A percentile compares a stretch with the other conserved stretches of the same genome.
Evolutionary conservation across 2,329 filamentous ascomycete genomes (phyloP).

Genomic region (Botryotinia narcissicola): DNA sequence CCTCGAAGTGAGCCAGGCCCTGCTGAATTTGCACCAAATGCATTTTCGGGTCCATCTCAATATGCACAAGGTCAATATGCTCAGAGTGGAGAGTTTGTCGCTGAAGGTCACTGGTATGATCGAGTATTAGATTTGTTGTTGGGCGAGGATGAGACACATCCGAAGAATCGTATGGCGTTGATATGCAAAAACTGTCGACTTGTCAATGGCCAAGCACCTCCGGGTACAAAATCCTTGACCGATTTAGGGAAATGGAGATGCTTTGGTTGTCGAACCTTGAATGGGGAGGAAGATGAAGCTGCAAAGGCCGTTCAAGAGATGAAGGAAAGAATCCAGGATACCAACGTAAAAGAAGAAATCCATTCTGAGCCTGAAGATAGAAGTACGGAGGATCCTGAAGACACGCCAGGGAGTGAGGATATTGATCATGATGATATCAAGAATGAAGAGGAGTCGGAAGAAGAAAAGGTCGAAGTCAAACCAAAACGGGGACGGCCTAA

Average conservation of each 20-base stretch:
- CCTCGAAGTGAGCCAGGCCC: conserved; percentile 30
- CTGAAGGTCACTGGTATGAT: conserved; percentile 79
- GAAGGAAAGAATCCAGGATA: conserved; percentile 33
- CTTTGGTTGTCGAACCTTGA: conserved; percentile 75
- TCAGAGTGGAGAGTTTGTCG: conserved; percentile 25
- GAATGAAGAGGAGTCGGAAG: conserved; percentile 20
- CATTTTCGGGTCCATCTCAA: conserved; percentile 47
- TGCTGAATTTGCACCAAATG: conserved; percentile 74
- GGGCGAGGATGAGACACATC: conserved; percentile 89
- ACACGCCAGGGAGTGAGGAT: conserved; percentile 16
- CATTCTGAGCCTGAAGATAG: conserved; percentile 11
- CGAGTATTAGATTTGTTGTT: conserved; percentile 86
- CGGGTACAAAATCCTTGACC: conserved; percentile 71
- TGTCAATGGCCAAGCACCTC: conserved; percentile 94
- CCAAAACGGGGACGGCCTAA: conserved; percentile 16
- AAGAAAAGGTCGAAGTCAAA: conserved; percentile 23
- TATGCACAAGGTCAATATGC: conserved; percentile 35
- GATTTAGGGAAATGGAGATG: conserved; percentile 89
- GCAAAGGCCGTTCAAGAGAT: conserved; percentile 58
- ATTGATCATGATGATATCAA: conserved; percentile 17
- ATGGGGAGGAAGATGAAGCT: conserved; percentile 80
- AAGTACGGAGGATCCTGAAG: conserved; percentile 9
- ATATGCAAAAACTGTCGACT: conserved; percentile 80
- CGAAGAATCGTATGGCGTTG: conserved; percentile 85
- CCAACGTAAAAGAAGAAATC: conserved; percentile 8